Evolutionary conservation across 2,329 filamentous ascomycete genomes (phyloP), one percentile per base, ranked within the genome.

Genomic region (Fusarium succisae): DNA sequence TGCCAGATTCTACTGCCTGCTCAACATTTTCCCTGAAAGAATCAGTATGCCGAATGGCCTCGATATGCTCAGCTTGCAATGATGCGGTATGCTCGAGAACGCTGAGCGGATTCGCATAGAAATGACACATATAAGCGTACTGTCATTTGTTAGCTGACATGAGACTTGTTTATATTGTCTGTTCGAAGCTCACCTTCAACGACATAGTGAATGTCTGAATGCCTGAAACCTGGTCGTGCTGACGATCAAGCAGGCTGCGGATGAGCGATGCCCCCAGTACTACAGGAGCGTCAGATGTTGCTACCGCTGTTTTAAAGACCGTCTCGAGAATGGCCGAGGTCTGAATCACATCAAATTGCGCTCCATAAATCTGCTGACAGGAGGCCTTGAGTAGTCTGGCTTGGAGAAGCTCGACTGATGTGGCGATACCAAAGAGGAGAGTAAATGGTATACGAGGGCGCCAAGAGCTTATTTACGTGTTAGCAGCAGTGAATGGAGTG

Each of bases 41-140:
- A 6, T 89, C 86, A 24, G 94, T 82, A 66, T 89, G 92, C 41
- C 93, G 89, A 13, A 93, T 81, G 17, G 92, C 91, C 74, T 94
- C 89, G 13, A 92, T 81, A 73, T 94, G 91, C 68, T 92, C 88
- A 3, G 83, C 77, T 57, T 92, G 86, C 2, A 94, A 72, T 30
- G 24, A 12, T 80, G 73, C 50, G 30, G 70, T 69, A 6, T 83
- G 83, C 15, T 91, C 81, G 39, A 96, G 86, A 8, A 94, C 81
- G 69, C 91, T 94, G 8, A 95, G 84, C 2, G 92, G 90, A 75
- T 95, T 96, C 44, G 92, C 92, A 76, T 94, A 96, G 78, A 94
- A 96, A 80, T 95, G 93, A 65, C 92, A 94, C 93, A 97, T 95
- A 79, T 95, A 94, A 2, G 92, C 90, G 82, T 96, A 96, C 89